Base-by-base conservation (phyloP, 805 yeast genomes). In the Lachancea sp. region DNA sequence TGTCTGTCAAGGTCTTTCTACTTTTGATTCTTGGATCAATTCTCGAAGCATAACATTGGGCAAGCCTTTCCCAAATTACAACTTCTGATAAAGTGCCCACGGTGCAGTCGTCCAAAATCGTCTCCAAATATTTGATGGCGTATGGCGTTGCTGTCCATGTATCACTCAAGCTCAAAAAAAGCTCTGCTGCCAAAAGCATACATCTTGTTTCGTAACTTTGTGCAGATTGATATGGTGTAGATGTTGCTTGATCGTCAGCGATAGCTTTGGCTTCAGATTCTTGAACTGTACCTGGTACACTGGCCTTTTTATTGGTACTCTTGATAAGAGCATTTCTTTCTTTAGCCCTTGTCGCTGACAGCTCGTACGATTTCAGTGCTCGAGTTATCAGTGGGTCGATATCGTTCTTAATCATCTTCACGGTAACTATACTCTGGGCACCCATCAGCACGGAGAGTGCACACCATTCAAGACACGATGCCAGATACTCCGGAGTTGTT, bases 391-490 rank as follows among this genome's bases (percentile, higher is more conserved):
- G 45, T 2, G 78, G 77, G 44, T 70, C 72, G 25, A 73, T 58
- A 29, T 73, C 75, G 49, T 69, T 73, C 47, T 70, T 70, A 11
- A 67, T 67, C 55, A 67, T 57, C 45, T 67, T 69, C 2, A 66
- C 67, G 1, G 73, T 69, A 17, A 70, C 69, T 39, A 69, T 67
- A 34, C 60, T 65, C 45, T 59, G 69, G 16, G 69, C 72, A 11
- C 70, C 89, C 64, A 91, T 71, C 3, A 90, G 65, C 20, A 83
- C 68, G 1, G 95, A 78, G 1, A 82, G 70, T 0, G 90, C 85
- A 54, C 86, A 81, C 84, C 88, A 85, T 63, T 91, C 96, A 52
- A 90, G 89, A n/a, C 84, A 71, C 0, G 95, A 79, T 0, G 96
- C 95, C 27, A 59, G 34, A 31, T 61, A 62, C 36, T 57, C 56